Conservation (phyloP, 805 yeast genomes). For the Metschnikowia arizonensis region DNA sequence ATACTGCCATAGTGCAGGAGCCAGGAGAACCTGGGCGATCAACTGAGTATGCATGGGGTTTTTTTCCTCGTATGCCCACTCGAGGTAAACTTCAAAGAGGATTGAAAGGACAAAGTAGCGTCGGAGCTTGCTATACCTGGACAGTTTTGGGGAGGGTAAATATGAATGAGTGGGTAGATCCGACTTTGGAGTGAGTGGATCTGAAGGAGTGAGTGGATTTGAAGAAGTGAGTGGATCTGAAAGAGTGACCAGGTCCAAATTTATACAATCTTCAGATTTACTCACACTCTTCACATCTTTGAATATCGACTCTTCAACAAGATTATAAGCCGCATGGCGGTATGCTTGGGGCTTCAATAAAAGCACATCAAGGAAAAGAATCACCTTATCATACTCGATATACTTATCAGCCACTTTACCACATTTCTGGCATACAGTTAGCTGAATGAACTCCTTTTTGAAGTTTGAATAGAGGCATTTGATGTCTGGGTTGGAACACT, state of each 20-base stretch:
- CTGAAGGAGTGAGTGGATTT: no score
- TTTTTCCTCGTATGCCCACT: slow-evolving; percentile 88
- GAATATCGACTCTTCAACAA: slow-evolving; percentile 33
- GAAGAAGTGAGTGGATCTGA: no score
- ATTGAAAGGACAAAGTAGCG: slow-evolving; percentile 59
- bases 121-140: slow-evolving; percentile 22
- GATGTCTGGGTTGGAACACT: slow-evolving; percentile 65
- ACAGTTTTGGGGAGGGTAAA: no score
- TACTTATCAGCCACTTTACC: slow-evolving; percentile 79
- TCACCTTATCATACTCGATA: slow-evolving; percentile 82
- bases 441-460: slow-evolving; percentile 71
- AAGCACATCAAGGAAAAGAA: slow-evolving; percentile 77
- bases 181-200: no score
- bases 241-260: no score
- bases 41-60: slow-evolving; percentile 30
- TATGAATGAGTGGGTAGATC: no score
- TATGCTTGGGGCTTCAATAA: slow-evolving; percentile 84
- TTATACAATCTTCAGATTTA: neutral
- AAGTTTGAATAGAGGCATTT: slow-evolving; percentile 65
- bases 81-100: slow-evolving; percentile 82
- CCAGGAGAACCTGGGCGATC: slow-evolving; percentile 24
- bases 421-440: slow-evolving; percentile 74
- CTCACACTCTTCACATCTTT: neutral
- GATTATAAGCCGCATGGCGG: slow-evolving; percentile 80
- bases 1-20: slow-evolving; percentile 49